A percentile compares a stretch with the other conserved stretches of the same genome.
Evolutionary conservation across 306 rosid genomes (phyloP).

Genomic region (Dryas octopetala): DNA sequence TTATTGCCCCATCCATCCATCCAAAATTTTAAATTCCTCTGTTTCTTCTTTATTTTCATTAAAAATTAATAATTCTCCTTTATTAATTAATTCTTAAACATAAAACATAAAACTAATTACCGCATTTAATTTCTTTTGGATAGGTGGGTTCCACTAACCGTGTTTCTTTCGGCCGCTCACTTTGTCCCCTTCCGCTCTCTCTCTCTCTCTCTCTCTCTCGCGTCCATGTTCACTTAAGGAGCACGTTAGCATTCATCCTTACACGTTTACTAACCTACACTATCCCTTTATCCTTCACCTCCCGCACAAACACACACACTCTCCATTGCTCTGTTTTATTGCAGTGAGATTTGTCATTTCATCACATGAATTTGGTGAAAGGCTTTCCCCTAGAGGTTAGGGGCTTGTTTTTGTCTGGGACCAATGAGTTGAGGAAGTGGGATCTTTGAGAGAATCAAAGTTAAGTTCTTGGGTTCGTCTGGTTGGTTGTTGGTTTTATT

Average conservation of each 20-base stretch:
- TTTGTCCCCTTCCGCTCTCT: constrained; percentile 35
- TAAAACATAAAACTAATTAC: neutral
- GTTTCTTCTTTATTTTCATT: neutral
- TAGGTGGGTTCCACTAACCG: constrained; percentile 51
- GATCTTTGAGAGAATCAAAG: constrained; percentile 21
- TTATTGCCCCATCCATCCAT: constrained; percentile 28
- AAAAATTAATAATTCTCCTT: neutral
- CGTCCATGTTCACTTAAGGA: neutral
- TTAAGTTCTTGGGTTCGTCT: constrained; percentile 1
- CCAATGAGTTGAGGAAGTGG: constrained; percentile 17
- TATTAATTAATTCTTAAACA: neutral
- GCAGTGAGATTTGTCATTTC: constrained; percentile 17
- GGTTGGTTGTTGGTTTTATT: neutral
- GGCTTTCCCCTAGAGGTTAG: constrained; percentile 25
- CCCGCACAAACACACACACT: neutral
- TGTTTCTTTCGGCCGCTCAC: constrained; percentile 51
- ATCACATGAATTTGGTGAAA: constrained; percentile 4
- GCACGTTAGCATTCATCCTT: fast-evolving
- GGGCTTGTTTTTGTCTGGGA: constrained; percentile 8
- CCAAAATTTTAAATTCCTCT: neutral
- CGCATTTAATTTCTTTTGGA: constrained; percentile 17
- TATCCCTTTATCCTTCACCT: neutral
- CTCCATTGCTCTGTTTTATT: constrained; percentile 16
- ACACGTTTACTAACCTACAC: neutral
- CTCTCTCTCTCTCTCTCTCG: neutral